Evolutionary conservation across 257 asterid species (phyloP), one percentile per base, ranked within the genome.

Genomic region (Catharanthus roseus): DNA sequence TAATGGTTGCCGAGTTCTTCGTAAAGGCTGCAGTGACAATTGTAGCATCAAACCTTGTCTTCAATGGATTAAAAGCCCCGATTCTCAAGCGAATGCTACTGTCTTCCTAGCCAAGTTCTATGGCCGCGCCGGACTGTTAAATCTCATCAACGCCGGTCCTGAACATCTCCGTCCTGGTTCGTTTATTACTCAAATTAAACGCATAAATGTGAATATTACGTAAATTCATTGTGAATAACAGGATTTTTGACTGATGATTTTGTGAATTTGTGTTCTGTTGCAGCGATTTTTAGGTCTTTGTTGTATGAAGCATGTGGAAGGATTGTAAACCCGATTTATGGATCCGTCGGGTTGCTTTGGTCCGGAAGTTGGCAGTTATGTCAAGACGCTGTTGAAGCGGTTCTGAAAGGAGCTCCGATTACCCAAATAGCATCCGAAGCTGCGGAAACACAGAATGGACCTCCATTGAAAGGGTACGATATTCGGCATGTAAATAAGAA

Each of bases 81-180:
- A 84, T 0, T 82, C 96, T 1, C 97, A 92, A 69, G 95, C 96
- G 65, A 79, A 84, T 78, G 97, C 97, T 73, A 89, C 96, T 67
- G 89, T 92, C 61, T 92, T 89, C 82, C 84, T 92, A 4, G 95
- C 96, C 34, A 92, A 92, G 71, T 92, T 89, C 73, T 92, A 89
- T 77, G 97, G 97, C 80, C 95, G 96, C 26, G 96, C 96, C 16
- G 96, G 97, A 10, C 90, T 92, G 11, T 70, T 92, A 80, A 87
- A 89, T 81, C 93, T 91, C 62, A 78, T 91, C 68, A 82, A 91
- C 82, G 95, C 91, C 72, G 95, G 88, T 31, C 89, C 97, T 0
- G 73, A 78, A 0, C 84, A 87, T 54, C 91, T 84, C 72, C 96
- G 97, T 33, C 95, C 97, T 63, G 97, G 97, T 84, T 12, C 23